Evolutionary conservation across 1,284 basidiomycete species (phyloP), one percentile per base, ranked within the genome.

Genomic region (Cutaneotrichosporon cyanovorans): DNA sequence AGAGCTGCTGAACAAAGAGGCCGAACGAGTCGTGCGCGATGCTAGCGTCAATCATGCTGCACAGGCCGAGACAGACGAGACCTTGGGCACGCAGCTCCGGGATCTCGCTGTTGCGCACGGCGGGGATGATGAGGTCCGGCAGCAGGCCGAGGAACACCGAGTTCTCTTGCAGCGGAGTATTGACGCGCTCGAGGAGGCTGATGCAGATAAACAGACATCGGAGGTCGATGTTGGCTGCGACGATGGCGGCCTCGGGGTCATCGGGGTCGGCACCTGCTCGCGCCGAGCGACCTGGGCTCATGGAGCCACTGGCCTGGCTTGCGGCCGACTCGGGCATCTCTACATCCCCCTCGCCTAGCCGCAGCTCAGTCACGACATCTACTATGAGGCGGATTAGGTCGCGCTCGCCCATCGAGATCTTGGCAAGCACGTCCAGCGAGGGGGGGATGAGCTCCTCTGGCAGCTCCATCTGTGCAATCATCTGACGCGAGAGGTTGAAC

Each of bases 371-470:
- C 3, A 96, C 83, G 19, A 95, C 83, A 61, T 98, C 93, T 19
- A 97, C 92, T 3, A 96, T 83, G 23, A 98, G 81, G 2, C 89
- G 83, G 65, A 97, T 90, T 40, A 97, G 78, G 65, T 97, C 93
- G 11, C 84, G 77, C 71, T 98, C 92, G 25, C 80, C 84, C 4
- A 85, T 80, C 25, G 85, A 82, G 30, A 96, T 83, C 60, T 82
- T 84, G 55, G 84, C 80, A 38, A 98, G 74, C 10, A 97, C 82
- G 62, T 98, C 93, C 37, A 96, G 74, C 65, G 87, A 90, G 9
- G 77, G 78, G 7, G 86, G 80, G 38, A 96, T 82, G 30, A 97
- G 77, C 3, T 77, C 73, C 32, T 85, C 81, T 0, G 92, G 91
- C 0, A 97, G 77, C 12, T 78, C 74, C 10, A 84, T 80, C 63